These are phyloP conservation scores for Barnettozyma botsteinii DNA, from an alignment of 805 yeast genomes.

Conservation along the genomic window DNA sequence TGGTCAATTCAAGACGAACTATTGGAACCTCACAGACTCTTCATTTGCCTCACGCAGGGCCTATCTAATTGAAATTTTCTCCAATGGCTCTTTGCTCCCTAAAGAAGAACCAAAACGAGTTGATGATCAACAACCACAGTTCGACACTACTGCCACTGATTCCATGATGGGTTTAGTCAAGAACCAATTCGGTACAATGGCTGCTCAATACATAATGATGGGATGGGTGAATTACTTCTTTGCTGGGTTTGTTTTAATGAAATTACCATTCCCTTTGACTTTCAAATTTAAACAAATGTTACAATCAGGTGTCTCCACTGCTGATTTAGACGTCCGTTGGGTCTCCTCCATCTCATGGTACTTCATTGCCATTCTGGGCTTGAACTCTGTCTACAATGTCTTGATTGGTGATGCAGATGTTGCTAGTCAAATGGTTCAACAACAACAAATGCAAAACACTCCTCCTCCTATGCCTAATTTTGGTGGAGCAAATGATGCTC, in stretches of 20 bases:
- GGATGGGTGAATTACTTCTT: slow-evolving; percentile 94
- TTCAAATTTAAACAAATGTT: slow-evolving; percentile 86
- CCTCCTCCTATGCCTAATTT: slow-evolving; percentile 6
- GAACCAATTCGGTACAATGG: slow-evolving; percentile 72
- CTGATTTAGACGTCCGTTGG: slow-evolving; percentile 84
- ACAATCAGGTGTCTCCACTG: slow-evolving; percentile 79
- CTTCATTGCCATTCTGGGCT: slow-evolving; percentile 79
- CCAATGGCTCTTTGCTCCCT: slow-evolving; percentile 51
- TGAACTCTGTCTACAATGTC: slow-evolving; percentile 71
- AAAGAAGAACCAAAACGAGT: slow-evolving; percentile 30
- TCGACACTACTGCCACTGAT: slow-evolving; percentile 68
- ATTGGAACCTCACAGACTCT: slow-evolving; percentile 41
- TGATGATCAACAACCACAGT: slow-evolving; percentile 51
- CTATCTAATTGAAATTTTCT: slow-evolving; percentile 41
- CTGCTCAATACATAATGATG: slow-evolving; percentile 93
- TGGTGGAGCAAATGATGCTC: slow-evolving; percentile 3
- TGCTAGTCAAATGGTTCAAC: slow-evolving; percentile 40
- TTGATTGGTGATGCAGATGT: slow-evolving; percentile 48
- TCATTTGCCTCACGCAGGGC: slow-evolving; percentile 52
- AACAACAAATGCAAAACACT: slow-evolving; percentile 30
- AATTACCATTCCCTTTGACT: slow-evolving; percentile 88
- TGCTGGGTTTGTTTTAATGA: slow-evolving; percentile 84
- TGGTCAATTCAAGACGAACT: slow-evolving; percentile 49
- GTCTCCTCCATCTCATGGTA: slow-evolving; percentile 96
- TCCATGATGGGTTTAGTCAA: slow-evolving; percentile 72